Conservation (phyloP, 2,329 filamentous ascomycete species). For the Nemania serpens region DNA sequence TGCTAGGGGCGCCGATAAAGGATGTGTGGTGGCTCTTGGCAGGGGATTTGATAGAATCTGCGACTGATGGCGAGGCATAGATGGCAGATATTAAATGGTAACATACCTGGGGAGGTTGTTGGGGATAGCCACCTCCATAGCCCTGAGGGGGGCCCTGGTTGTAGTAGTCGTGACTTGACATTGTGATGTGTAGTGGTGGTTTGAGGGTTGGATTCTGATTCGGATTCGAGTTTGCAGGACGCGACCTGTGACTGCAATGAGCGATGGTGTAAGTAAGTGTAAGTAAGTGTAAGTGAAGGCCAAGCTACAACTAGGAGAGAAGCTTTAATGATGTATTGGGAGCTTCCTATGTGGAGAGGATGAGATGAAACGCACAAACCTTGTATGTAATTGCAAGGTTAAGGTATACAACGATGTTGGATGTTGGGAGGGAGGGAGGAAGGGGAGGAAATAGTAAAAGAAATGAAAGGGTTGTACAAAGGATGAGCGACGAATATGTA, state of each 20-base stretch:
- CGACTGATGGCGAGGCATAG: conserved; percentile 15
- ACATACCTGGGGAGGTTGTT: conserved; percentile 51
- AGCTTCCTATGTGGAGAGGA: too few species aligned
- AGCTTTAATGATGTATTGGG: too few species aligned
- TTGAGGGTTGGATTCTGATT: conserved; percentile 5
- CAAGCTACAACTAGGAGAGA: too few species aligned
- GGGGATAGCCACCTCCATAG: conserved; percentile 42
- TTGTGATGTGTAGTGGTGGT: conserved; percentile 23
- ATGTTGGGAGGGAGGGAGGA: background rate
- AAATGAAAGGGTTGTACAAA: conserved; percentile 12
- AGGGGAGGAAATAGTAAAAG: background rate
- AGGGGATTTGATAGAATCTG: conserved; percentile 10
- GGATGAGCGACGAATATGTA: conserved; percentile 14
- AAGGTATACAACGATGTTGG: too few species aligned
- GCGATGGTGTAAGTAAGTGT: background rate
- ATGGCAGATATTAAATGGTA: background rate
- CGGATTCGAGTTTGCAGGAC: background rate
- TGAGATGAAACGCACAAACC: too few species aligned
- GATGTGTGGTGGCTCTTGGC: conserved; percentile 14
- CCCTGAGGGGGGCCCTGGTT: conserved; percentile 41
- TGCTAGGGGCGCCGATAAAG: conserved; percentile 10
- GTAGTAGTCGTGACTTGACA: conserved; percentile 42
- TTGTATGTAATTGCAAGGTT: too few species aligned
- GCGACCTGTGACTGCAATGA: conserved; percentile 1
- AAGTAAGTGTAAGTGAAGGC: background rate